Percentiles rank a stretch among this genome's conserved stretches.
These are phyloP conservation scores for Tolypocladium tropicale DNA, from an alignment of 2,329 filamentous ascomycete genomes.

Conservation along the genomic window DNA sequence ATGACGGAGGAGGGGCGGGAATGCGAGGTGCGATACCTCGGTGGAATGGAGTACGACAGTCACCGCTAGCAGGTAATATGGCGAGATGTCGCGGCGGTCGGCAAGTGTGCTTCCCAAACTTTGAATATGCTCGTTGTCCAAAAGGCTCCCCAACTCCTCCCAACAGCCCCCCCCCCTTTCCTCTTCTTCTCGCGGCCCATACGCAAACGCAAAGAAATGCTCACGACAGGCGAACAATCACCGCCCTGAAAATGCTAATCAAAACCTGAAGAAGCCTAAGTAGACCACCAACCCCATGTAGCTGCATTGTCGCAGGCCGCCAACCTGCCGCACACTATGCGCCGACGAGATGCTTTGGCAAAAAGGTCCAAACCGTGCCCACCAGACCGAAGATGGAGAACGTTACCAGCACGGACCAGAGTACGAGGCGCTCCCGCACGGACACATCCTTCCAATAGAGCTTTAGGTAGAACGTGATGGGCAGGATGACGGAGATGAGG, in stretches of 20 bases:
- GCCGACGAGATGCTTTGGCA: constrained; percentile 67
- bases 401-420: constrained; percentile 58
- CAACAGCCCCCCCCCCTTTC: no score
- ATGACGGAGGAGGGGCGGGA: no score
- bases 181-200: no score
- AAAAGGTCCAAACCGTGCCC: constrained; percentile 79
- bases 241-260: not conserved
- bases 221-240: not conserved
- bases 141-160: not conserved
- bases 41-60: no score
- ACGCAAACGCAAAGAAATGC: not conserved
- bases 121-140: not conserved
- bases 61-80: not conserved
- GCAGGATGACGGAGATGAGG: constrained; percentile 85
- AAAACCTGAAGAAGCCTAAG: not conserved
- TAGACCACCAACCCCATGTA: not conserved
- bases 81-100: not conserved
- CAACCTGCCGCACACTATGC: constrained; percentile 23
- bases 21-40: no score
- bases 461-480: constrained; percentile 80
- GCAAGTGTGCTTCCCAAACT: not conserved
- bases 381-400: constrained; percentile 61
- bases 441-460: constrained; percentile 69
- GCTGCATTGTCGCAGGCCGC: not conserved
- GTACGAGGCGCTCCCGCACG: constrained; percentile 49